phyloP scores from a whole-genome alignment of 495 filamentous ascomycete species.

The Penicillium ucsense region DNA sequence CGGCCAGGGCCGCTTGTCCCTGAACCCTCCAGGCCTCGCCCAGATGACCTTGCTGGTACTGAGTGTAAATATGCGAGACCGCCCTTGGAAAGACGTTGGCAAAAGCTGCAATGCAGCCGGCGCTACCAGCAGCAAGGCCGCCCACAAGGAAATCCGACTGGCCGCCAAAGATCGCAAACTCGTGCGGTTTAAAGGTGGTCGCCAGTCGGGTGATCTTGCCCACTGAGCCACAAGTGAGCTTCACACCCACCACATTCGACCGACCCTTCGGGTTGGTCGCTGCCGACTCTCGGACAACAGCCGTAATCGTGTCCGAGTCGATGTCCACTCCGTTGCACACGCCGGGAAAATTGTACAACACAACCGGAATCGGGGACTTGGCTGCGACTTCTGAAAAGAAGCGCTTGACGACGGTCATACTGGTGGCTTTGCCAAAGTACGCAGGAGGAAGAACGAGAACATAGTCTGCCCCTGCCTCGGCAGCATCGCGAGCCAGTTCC shows the following conservation, averaged over 20 bases:
- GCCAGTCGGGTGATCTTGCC: conserved; percentile 54
- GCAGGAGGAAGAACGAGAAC: conserved; percentile 52
- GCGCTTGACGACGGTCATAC: conserved; percentile 42
- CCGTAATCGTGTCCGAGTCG: conserved; percentile 50
- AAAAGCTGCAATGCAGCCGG: conserved; percentile 58
- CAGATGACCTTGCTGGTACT: conserved; percentile 53
- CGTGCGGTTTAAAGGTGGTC: conserved; percentile 40
- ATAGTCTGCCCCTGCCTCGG: conserved; percentile 48
- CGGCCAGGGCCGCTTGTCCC: conserved; percentile 60
- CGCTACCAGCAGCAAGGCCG: conserved; percentile 27
- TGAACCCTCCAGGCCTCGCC: conserved; percentile 62
- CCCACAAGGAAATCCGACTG: conserved; percentile 63
- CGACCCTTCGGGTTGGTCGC: conserved; percentile 33
- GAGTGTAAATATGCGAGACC: conserved; percentile 50
- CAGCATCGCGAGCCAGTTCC: conserved; percentile 49
- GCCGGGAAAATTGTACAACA: conserved; percentile 64
- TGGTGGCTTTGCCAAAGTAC: conserved; percentile 56
- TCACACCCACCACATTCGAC: conserved; percentile 52
- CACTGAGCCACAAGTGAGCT: conserved; percentile 60
- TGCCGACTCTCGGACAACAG: conserved; percentile 36
- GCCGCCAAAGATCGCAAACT: conserved; percentile 58
- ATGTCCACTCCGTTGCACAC: conserved; percentile 65
- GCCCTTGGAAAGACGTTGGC: conserved; percentile 58
- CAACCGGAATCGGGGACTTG: conserved; percentile 43
- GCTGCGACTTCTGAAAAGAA: conserved; percentile 53